Percentiles rank a stretch among this genome's conserved stretches.
Evolutionary conservation across 2,329 filamentous ascomycete genomes (phyloP).

Genomic region (Raffaelea ambrosiae): DNA sequence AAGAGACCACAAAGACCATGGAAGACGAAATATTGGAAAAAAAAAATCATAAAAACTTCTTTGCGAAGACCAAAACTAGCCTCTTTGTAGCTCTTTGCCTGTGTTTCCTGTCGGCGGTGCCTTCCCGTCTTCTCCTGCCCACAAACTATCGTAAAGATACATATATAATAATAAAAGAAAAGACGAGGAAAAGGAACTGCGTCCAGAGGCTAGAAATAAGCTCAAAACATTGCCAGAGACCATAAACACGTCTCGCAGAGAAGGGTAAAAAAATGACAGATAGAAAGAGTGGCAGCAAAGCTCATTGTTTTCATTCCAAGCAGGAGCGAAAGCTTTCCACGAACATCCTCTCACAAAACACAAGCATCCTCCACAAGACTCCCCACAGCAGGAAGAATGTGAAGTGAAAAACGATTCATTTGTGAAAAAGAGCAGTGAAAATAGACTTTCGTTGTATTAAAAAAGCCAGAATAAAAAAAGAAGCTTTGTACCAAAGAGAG

Average conservation of each 20-base stretch:
- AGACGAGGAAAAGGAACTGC: not conserved
- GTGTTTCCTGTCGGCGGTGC: not conserved
- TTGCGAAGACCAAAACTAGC: constrained; percentile 29
- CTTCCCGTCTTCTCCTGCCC: not conserved
- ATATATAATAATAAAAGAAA: not conserved
- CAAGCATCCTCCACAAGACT: too few species aligned
- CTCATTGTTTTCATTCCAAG: not conserved
- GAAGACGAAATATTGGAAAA: not conserved
- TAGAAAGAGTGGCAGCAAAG: not conserved
- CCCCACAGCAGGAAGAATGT: too few species aligned
- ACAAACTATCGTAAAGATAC: not conserved
- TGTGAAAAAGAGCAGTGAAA: not conserved
- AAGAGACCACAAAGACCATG: not conserved
- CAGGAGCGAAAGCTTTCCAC: too few species aligned
- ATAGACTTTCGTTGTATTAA: not conserved
- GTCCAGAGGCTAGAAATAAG: not conserved
- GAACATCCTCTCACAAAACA: too few species aligned
- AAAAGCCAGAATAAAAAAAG: not conserved
- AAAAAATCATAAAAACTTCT: not conserved
- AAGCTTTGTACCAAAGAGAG: not conserved
- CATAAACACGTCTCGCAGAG: constrained; percentile 28
- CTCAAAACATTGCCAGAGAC: constrained; percentile 20
- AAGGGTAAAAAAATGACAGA: not conserved
- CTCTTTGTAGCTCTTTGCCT: constrained; percentile 24
- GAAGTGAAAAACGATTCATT: too few species aligned